Evolutionary conservation across 495 filamentous ascomycete species (phyloP).

Genomic region (Ascodesmis nigricans): DNA sequence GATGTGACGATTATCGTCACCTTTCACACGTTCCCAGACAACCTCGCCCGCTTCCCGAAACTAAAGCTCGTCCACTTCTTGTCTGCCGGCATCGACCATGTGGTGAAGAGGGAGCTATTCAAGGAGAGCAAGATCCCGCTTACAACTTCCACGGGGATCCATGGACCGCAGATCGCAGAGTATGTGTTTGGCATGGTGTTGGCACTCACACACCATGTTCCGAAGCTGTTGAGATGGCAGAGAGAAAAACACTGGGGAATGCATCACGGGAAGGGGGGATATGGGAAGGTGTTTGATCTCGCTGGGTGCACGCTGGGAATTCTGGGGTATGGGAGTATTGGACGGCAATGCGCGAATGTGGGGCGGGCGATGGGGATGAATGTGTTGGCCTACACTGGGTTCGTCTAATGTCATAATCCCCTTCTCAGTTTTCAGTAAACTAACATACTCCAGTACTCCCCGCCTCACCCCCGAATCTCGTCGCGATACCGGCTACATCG

Average conservation of each 20-base stretch:
- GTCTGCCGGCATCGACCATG: constrained; percentile 51
- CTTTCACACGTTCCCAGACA: constrained; percentile 29
- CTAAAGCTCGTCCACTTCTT: constrained; percentile 53
- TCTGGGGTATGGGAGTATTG: constrained; percentile 69
- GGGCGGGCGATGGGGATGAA: constrained; percentile 54
- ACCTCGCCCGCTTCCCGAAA: constrained; percentile 18
- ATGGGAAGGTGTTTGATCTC: constrained; percentile 26
- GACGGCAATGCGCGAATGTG: constrained; percentile 49
- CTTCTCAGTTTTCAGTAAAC: too few species aligned
- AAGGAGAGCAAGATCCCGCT: constrained; percentile 39
- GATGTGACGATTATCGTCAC: constrained; percentile 45
- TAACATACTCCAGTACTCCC: constrained; percentile 53
- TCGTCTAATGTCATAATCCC: too few species aligned
- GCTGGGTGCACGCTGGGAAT: constrained; percentile 43
- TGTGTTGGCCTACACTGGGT: constrained; percentile 55
- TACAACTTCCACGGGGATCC: constrained; percentile 53
- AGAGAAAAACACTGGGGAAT: constrained; percentile 25
- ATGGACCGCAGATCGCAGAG: constrained; percentile 69
- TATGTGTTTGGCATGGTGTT: constrained; percentile 10
- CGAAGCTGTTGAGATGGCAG: constrained; percentile 21
- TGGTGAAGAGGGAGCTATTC: constrained; percentile 40
- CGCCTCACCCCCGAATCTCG: constrained; percentile 32
- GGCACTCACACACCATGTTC: constrained; percentile 31
- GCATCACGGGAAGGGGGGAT: background rate
- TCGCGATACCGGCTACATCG: constrained; percentile 42